Conservation (phyloP, 805 yeast genomes). For the Candida succiphila region DNA sequence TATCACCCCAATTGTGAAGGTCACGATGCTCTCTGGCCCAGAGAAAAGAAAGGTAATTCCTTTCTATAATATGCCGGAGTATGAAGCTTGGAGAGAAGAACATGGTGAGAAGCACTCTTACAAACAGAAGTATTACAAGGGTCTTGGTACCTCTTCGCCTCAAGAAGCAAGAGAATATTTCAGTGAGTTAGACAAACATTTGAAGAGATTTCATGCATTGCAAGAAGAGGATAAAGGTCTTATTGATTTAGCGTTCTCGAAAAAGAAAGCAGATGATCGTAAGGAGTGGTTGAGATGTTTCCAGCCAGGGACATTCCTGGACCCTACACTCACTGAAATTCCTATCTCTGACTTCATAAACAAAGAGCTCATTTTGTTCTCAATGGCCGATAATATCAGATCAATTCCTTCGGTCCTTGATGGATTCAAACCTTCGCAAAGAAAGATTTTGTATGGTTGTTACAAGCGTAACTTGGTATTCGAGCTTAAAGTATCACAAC, state of each 20-base stretch:
- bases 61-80: constrained; percentile 93
- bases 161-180: constrained; percentile 85
- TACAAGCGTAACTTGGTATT: constrained; percentile 66
- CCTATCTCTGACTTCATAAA: constrained; percentile 93
- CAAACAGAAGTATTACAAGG: constrained; percentile 94
- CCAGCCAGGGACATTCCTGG: constrained; percentile 86
- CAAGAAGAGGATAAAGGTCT: constrained; percentile 66
- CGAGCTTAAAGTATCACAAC: constrained; percentile 84
- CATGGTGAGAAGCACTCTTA: constrained; percentile 71
- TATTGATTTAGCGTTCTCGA: constrained; percentile 90
- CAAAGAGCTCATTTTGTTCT: constrained; percentile 87
- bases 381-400: constrained; percentile 93
- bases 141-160: constrained; percentile 90
- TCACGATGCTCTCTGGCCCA: constrained; percentile 59
- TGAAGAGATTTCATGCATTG: constrained; percentile 75
- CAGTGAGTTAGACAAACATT: constrained; percentile 72
- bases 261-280: constrained; percentile 93
- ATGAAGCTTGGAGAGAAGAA: constrained; percentile 82
- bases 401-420: constrained; percentile 92
- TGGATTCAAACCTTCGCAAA: constrained; percentile 95
- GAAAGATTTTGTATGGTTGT: constrained; percentile 85
- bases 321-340: constrained; percentile 62
- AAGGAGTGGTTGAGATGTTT: constrained; percentile 93
- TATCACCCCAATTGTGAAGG: constrained; percentile 93
- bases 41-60: constrained; percentile 45